Conservation (phyloP, 495 filamentous ascomycete genomes). For the Trichodelitschia bisporula region DNA sequence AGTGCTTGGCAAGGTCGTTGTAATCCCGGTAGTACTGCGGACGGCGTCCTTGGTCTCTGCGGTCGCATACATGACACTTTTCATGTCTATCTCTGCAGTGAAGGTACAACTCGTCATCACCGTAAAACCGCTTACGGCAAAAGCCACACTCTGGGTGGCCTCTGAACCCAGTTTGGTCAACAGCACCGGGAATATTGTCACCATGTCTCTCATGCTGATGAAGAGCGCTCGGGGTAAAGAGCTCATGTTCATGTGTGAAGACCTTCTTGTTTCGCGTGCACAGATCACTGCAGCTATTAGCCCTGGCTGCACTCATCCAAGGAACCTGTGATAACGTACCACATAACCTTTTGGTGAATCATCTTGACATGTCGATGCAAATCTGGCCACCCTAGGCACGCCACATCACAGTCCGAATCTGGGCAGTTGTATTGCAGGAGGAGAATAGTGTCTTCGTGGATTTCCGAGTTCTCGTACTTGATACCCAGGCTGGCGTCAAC, state of each 20-base stretch:
- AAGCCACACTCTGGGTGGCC: constrained; percentile 91
- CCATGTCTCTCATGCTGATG: constrained; percentile 73
- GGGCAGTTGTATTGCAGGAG: constrained; percentile 93
- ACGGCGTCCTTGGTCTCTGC: constrained; percentile 36
- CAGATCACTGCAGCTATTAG: constrained; percentile 37
- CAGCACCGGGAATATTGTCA: constrained; percentile 72
- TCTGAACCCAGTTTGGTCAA: constrained; percentile 87
- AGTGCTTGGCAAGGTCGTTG: constrained; percentile 60
- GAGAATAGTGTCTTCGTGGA: constrained; percentile 65
- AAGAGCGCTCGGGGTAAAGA: constrained; percentile 66
- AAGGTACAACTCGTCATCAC: constrained; percentile 77
- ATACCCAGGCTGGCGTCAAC: constrained; percentile 71
- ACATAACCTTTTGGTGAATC: constrained; percentile 72
- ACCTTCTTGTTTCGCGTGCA: constrained; percentile 92
- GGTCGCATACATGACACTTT: constrained; percentile 83
- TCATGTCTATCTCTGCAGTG: constrained; percentile 88
- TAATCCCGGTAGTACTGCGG: constrained; percentile 83
- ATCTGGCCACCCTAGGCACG: constrained; percentile 80
- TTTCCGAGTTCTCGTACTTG: constrained; percentile 62
- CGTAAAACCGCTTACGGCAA: constrained; percentile 80
- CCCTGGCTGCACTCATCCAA: neutral
- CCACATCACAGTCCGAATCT: constrained; percentile 58
- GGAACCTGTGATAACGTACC: constrained; percentile 22
- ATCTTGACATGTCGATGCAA: constrained; percentile 72
- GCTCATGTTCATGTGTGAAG: constrained; percentile 89